These are phyloP conservation scores for Beauveria australis DNA, from an alignment of 2,329 filamentous ascomycete species.

Conservation along the genomic window DNA sequence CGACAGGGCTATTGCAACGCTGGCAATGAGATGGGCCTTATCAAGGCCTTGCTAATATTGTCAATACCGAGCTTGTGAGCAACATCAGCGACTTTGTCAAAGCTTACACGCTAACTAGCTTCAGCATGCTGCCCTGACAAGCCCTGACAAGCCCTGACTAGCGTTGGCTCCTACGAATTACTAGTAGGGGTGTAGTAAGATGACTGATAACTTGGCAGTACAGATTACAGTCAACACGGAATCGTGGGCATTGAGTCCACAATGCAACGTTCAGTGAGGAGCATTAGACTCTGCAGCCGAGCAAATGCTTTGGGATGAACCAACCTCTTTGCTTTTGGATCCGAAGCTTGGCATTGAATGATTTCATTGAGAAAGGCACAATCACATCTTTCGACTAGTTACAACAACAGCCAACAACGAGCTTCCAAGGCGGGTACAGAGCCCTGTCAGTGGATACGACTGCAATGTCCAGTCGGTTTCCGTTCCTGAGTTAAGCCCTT, in stretches of 20 bases:
- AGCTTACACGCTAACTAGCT: slow-evolving; percentile 1
- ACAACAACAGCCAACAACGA: background rate
- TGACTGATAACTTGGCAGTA: slow-evolving; percentile 3
- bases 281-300: too few relatives aligned
- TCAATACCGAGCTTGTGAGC: background rate
- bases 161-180: background rate
- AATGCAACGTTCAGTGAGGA: too few relatives aligned
- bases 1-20: slow-evolving; percentile 1
- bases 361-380: too few relatives aligned
- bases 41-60: background rate
- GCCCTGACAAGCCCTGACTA: background rate
- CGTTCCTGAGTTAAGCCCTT: slow-evolving; percentile 9
- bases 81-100: background rate
- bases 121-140: slow-evolving; percentile 7
- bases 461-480: background rate
- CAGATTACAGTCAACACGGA: background rate
- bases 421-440: background rate
- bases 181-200: slow-evolving; percentile 4
- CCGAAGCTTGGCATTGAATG: too few relatives aligned
- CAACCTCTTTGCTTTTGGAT: too few relatives aligned
- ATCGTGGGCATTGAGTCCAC: background rate
- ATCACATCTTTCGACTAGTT: background rate
- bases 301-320: too few relatives aligned
- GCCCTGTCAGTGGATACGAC: background rate
- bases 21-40: background rate